Percentiles rank a stretch among this genome's conserved stretches.
These are phyloP conservation scores for Mycogone perniciosa DNA, from an alignment of 2,329 filamentous ascomycete species.

Conservation along the genomic window DNA sequence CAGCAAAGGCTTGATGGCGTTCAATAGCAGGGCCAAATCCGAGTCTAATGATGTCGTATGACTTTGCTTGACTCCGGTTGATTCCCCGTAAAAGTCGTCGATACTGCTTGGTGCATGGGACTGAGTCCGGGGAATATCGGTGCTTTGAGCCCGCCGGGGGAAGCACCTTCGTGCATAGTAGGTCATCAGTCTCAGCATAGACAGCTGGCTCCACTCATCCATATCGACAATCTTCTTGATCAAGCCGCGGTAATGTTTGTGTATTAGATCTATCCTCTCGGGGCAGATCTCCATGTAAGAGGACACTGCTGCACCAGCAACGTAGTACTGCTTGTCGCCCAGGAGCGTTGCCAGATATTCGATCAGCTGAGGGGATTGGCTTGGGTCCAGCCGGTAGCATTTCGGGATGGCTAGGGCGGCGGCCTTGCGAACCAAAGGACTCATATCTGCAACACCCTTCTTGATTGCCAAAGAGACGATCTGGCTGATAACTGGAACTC, in stretches of 20 bases:
- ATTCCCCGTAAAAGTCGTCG: conserved; percentile 77
- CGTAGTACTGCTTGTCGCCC: conserved; percentile 90
- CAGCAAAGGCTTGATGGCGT: conserved; percentile 73
- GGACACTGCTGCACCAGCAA: conserved; percentile 86
- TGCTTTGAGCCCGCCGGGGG: conserved; percentile 58
- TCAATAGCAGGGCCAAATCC: conserved; percentile 76
- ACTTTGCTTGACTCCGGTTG: conserved; percentile 37
- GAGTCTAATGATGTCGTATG: conserved; percentile 59
- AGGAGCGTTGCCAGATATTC: conserved; percentile 75
- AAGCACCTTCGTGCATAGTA: conserved; percentile 85
- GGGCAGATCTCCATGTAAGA: conserved; percentile 89
- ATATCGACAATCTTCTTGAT: conserved; percentile 93
- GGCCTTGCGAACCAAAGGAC: conserved; percentile 83
- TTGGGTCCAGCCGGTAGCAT: conserved; percentile 86
- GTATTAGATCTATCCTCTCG: conserved; percentile 78
- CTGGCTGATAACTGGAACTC: conserved; percentile 96
- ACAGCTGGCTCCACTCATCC: conserved; percentile 97
- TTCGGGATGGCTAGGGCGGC: conserved; percentile 93
- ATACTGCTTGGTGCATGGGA: conserved; percentile 34
- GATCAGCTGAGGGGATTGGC: conserved; percentile 73
- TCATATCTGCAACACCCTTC: conserved; percentile 89
- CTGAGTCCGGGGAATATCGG: conserved; percentile 31
- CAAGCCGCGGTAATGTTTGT: conserved; percentile 79
- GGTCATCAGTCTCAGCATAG: conserved; percentile 74
- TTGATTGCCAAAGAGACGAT: conserved; percentile 96